Evolutionary conservation across 2,329 filamentous ascomycete genomes (phyloP), one percentile per base, ranked within the genome.

Genomic region (Neofusicoccum umdonicola): DNA sequence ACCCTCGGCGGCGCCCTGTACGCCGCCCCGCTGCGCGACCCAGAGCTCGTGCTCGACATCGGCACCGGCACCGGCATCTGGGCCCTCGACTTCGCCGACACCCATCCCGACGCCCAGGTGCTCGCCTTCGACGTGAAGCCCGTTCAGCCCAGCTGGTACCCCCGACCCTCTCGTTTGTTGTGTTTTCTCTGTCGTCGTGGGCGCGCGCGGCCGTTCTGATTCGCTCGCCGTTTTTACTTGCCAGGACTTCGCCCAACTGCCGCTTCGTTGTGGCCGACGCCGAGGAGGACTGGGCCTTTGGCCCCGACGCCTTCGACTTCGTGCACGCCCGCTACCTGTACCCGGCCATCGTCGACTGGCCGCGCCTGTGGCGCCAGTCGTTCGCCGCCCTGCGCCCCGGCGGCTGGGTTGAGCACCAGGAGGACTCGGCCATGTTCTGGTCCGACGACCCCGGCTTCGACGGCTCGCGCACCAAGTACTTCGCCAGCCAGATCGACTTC

Each of bases 261-360:
- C 68, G 67, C 35, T 77, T 77, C 42, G 57, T 76, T 5, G 73
- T 77, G 45, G 73, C 75, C 50, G 73, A 77, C 57, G 72, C 68
- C 47, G 72, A 74, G 27, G 79, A 84, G 54, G 80, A 84, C 9
- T 90, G 87, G 87, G 73, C 81, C 44, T 85, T 61, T 15, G 76
- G 79, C 6, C 22, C 34, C 13, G 73, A 81, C 34, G 13, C 73
- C 7, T 88, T 85, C 69, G 87, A 89, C 71, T 83, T 84, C 68
- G 83, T 89, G 79, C 80, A 84, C 80, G 71, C 81, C 71, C 71
- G 83, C 69, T 70, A 83, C 77, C 79, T 86, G 80, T 71, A 81
- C 67, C 81, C 81, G 37, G 81, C 82, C n/a, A 79, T 90, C 51
- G 78, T 80, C 15, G 79, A 89, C 69, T 87, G 86, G 74, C 73